Evolutionary conservation across 2,329 filamentous ascomycete genomes (phyloP).

Genomic region (Aspergillus transmontanensis): DNA sequence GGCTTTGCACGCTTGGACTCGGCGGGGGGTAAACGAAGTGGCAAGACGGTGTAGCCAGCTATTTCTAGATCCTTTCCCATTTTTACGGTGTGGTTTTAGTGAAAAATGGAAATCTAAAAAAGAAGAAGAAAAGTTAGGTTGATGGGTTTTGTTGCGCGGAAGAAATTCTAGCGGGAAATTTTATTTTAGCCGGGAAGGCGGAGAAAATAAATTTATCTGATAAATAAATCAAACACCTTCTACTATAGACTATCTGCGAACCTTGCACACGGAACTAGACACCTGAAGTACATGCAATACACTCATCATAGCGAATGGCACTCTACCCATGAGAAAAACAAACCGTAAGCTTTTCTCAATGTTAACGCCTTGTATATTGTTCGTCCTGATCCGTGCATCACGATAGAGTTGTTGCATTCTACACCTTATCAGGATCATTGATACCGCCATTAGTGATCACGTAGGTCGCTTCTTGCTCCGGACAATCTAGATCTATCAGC

Average conservation of each 20-base stretch:
- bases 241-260: background rate
- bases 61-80: conserved; percentile 48
- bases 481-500: conserved; percentile 56
- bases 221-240: background rate
- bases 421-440: conserved; percentile 66
- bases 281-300: background rate
- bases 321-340: background rate
- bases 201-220: conserved; percentile 14
- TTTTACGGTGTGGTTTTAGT: conserved; percentile 13
- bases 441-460: conserved; percentile 71
- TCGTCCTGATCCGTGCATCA: background rate
- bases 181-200: conserved; percentile 20
- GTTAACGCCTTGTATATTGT: background rate
- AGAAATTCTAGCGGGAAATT: conserved; percentile 20
- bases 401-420: conserved; percentile 4
- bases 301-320: background rate
- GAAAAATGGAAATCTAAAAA: background rate
- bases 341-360: background rate
- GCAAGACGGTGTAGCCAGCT: conserved; percentile 69
- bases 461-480: conserved; percentile 69
- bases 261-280: background rate
- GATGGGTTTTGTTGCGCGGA: background rate
- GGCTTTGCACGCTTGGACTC: conserved; percentile 63
- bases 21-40: conserved; percentile 63
- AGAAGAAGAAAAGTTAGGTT: background rate